Conservation (phyloP, 257 asterid species). For the Solanum habrochaites region DNA sequence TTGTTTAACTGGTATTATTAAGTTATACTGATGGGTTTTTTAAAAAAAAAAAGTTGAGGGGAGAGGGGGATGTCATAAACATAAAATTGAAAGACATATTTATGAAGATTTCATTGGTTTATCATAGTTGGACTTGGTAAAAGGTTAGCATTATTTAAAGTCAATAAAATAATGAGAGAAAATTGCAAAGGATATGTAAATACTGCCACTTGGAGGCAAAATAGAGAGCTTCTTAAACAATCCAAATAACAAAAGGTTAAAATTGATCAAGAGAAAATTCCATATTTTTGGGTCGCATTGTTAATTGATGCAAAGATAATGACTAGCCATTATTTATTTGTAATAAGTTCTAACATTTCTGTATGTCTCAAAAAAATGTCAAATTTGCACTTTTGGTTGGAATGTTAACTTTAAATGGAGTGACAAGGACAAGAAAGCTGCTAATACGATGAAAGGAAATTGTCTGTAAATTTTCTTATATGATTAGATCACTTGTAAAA, state of each 20-base stretch:
- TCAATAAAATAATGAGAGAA: neutral
- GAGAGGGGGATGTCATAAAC: neutral
- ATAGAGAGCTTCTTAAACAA: constrained; percentile 3
- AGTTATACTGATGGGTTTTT: neutral
- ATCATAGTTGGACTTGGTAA: neutral
- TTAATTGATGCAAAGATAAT: neutral
- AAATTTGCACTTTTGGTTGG: neutral
- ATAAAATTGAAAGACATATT: neutral
- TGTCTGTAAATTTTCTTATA: neutral
- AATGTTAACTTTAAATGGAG: neutral
- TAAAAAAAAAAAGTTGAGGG: no score
- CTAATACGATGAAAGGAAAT: neutral
- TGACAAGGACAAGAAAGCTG: neutral
- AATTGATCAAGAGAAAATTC: neutral
- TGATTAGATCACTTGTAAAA: neutral
- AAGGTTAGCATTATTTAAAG: neutral
- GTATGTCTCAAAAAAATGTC: neutral
- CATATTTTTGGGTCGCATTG: neutral
- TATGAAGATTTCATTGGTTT: neutral
- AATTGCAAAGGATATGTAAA: neutral
- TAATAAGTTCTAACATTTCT: neutral
- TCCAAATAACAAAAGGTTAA: constrained; percentile 9
- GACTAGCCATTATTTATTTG: neutral
- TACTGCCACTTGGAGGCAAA: constrained; percentile 56
- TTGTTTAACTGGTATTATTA: neutral